Conservation (phyloP, 495 filamentous ascomycete species). For the Aspergillus homomorphus region DNA sequence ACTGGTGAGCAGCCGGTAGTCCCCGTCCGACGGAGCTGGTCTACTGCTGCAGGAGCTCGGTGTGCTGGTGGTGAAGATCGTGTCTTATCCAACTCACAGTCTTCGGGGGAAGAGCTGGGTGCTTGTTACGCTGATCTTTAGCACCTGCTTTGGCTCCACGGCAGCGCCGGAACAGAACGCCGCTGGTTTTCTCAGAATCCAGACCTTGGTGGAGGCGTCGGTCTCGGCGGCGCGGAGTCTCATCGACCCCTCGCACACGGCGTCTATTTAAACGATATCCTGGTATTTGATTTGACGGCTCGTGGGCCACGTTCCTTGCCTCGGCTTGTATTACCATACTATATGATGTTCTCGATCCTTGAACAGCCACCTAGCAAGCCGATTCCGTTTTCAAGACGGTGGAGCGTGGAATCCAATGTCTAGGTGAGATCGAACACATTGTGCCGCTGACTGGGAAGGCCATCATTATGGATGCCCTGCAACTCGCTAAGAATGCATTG, state of each 20-base stretch:
- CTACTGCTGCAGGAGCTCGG: not conserved
- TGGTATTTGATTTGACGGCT: not conserved
- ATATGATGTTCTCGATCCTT: not conserved
- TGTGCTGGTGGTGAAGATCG: not conserved
- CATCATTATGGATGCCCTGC: constrained; percentile 1
- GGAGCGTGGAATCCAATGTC: not conserved
- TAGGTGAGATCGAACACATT: not conserved
- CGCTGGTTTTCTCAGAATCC: not conserved
- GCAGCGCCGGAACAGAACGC: not conserved
- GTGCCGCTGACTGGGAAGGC: not conserved
- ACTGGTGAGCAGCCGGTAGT: not conserved
- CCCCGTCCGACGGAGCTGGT: no score
- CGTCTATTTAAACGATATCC: not conserved
- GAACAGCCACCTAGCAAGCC: not conserved
- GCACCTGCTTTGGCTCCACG: not conserved
- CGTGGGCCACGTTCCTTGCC: not conserved
- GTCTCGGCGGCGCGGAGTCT: not conserved
- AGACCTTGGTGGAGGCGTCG: not conserved
- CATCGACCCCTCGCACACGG: not conserved
- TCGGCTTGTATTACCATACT: constrained; percentile 1
- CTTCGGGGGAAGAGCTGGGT: no score
- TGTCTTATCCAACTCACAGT: no score
- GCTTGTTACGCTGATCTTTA: not conserved
- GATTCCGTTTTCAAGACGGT: not conserved
- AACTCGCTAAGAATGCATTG: not conserved